A percentile compares a stretch with the other conserved stretches of the same genome.
Evolutionary conservation across 768 basidiomycete species (phyloP).

Genomic region (Leccinum longicurvipes): DNA sequence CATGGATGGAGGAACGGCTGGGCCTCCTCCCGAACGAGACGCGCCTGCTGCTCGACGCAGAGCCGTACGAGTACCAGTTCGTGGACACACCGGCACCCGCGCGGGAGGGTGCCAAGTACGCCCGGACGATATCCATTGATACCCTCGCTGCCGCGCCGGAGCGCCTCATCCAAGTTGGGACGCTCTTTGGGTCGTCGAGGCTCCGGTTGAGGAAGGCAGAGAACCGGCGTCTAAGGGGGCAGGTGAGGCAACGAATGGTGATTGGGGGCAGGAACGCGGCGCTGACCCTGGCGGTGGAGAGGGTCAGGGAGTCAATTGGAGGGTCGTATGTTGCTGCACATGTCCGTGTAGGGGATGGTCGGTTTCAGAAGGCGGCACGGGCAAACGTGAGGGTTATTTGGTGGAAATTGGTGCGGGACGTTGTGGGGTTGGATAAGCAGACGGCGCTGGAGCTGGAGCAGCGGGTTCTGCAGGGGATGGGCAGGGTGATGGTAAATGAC

Average conservation of each 20-base stretch:
- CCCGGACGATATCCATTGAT: conserved; percentile 3
- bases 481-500: neutral
- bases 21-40: conserved; percentile 39
- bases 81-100: conserved; percentile 14
- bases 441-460: conserved; percentile 34
- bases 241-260: conserved; percentile 55
- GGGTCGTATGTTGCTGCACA: conserved; percentile 60
- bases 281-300: conserved; percentile 41
- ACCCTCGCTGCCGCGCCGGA: conserved; percentile 21
- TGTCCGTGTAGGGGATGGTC: conserved; percentile 66
- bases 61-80: conserved; percentile 48
- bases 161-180: conserved; percentile 66
- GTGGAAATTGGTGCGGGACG: conserved; percentile 51
- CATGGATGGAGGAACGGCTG: conserved; percentile 18
- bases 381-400: conserved; percentile 49
- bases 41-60: conserved; percentile 47
- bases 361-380: conserved; percentile 44
- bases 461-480: neutral
- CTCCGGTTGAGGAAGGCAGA: conserved; percentile 44
- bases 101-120: conserved; percentile 13
- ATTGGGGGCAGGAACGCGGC: conserved; percentile 50
- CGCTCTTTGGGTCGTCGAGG: conserved; percentile 74
- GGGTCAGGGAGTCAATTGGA: conserved; percentile 43
- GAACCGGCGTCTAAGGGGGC: conserved; percentile 42
- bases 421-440: conserved; percentile 41